Base-by-base conservation (phyloP, 1,139 yeast species). In the Yamadazyma triangularis region DNA sequence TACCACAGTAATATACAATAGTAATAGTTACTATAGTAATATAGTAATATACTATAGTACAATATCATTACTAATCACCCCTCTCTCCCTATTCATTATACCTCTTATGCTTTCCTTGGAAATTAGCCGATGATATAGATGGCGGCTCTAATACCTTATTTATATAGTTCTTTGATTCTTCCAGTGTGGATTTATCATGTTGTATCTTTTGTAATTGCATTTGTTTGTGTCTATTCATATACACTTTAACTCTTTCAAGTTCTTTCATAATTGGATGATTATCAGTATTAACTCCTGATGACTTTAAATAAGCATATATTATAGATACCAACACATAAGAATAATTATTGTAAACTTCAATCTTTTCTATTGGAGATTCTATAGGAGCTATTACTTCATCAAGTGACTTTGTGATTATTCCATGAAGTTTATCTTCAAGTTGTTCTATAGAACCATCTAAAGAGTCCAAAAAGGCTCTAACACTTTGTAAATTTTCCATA, bases 221-320 rank as follows among this genome's bases (percentile, higher is more conserved):
- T 7, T 58, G 62, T 40, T 79, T 75, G 27, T 76, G 70, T 48
- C 79, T 69, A 25, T 68, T 70, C 80, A 86, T 81, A 45, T 80
- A 81, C 11, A 67, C 53, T 52, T 82, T 83, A 25, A 88, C 80
- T 40, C 94, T 65, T 14, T 65, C 67, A 31, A 88, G 64, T 51
- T 88, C 96, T 15, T 65, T 63, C 79, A 79, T 75, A 4, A 87
- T 72, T 0, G 82, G 77, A 40, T 80, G 86, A 3, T 58, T 54
- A 12, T 64, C 64, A 0, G 83, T 71, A 38, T 79, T 74, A 10
- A 68, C 56, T 0, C 93, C 94, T 11, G 60, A 57, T 2, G 77
- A 50, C 45, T 83, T 81, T 40, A 83, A 56, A 45, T 79, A 77
- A 10, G 87, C 72, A 51, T 60, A 73, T 31, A 73, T 51, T 11